Conservation (phyloP, 257 asterid species). For the Voacanga thouarsii region DNA sequence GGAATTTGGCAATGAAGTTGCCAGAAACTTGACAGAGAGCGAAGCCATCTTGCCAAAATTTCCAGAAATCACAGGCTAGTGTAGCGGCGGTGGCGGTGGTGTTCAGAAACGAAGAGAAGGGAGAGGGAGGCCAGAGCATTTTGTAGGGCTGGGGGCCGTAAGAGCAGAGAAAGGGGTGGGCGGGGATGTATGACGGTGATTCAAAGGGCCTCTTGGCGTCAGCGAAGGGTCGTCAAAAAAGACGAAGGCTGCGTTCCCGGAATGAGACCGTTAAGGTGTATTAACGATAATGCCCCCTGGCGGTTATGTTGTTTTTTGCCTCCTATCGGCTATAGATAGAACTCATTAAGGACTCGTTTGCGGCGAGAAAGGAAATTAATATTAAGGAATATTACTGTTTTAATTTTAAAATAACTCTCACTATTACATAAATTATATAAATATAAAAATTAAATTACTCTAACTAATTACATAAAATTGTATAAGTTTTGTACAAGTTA, state of each 20-base stretch:
- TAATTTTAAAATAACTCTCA: too few relatives aligned
- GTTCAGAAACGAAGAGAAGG: conserved; percentile 15
- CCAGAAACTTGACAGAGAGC: conserved; percentile 51
- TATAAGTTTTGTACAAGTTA: too few relatives aligned
- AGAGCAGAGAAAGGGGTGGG: conserved; percentile 4
- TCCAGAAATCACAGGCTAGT: not conserved
- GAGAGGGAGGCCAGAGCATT: conserved; percentile 34
- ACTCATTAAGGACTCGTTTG: too few relatives aligned
- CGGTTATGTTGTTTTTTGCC: too few relatives aligned
- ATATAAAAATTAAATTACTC: too few relatives aligned
- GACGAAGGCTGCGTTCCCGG: not conserved
- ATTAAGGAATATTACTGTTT: too few relatives aligned
- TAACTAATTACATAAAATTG: too few relatives aligned
- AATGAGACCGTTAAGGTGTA: not conserved
- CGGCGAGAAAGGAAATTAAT: too few relatives aligned
- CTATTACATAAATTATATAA: too few relatives aligned
- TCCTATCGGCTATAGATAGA: too few relatives aligned
- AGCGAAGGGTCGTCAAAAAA: conserved; percentile 54
- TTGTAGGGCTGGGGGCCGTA: conserved; percentile 35
- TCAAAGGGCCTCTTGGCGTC: conserved; percentile 50
- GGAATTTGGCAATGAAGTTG: conserved; percentile 41
- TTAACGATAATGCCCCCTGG: not conserved
- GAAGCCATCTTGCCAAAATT: conserved; percentile 49
- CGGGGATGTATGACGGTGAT: conserved; percentile 12
- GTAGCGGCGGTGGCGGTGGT: conserved; percentile 6